These are phyloP conservation scores for Lecanicillium sp. DNA, from an alignment of 2,329 filamentous ascomycete genomes.

Conservation along the genomic window DNA sequence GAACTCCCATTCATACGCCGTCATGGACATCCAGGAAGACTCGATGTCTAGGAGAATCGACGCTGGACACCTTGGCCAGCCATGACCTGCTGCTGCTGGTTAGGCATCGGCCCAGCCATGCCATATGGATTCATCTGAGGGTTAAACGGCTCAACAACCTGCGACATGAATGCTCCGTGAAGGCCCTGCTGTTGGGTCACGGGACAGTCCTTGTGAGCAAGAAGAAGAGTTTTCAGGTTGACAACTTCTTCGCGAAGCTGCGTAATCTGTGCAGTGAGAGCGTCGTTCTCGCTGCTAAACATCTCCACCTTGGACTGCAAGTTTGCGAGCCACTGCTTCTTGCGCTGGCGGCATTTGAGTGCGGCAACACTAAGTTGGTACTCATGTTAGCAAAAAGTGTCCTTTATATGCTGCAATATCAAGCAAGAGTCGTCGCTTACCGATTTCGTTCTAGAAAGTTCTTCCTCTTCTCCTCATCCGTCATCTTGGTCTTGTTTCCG, in stretches of 20 bases:
- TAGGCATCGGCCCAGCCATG: conserved; percentile 43
- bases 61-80: conserved; percentile 46
- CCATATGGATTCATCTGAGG: conserved; percentile 51
- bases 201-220: conserved; percentile 94
- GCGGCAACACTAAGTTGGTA: conserved; percentile 66
- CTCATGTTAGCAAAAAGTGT: conserved; percentile 14
- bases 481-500: conserved; percentile 72
- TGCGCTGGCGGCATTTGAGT: conserved; percentile 91
- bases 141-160: conserved; percentile 45
- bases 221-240: conserved; percentile 82
- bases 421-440: no score
- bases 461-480: conserved; percentile 95
- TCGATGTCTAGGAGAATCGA: conserved; percentile 44
- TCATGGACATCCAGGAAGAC: no score
- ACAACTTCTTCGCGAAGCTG: conserved; percentile 87
- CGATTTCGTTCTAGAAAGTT: conserved; percentile 96
- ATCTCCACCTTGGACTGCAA: conserved; percentile 91
- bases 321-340: conserved; percentile 98
- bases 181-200: conserved; percentile 77
- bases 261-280: conserved; percentile 72
- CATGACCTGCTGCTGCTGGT: conserved; percentile 47
- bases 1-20: no score
- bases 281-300: conserved; percentile 86
- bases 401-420: conserved; percentile 2
- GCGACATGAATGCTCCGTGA: conserved; percentile 47